These are phyloP conservation scores for Rosa hybrid DNA, from an alignment of 331 rosid genomes.

Conservation along the genomic window DNA sequence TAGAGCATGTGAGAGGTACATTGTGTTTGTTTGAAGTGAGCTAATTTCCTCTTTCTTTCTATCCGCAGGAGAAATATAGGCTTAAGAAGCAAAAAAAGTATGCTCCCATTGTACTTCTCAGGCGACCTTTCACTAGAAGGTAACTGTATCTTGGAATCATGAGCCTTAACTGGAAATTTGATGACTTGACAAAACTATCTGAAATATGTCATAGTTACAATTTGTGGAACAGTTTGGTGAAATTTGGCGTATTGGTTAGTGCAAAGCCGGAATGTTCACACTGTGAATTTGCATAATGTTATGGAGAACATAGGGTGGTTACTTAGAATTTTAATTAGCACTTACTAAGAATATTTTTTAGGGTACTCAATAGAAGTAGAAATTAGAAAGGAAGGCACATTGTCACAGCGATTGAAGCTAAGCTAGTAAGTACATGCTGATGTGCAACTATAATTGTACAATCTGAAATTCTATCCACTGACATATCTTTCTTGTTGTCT, in stretches of 20 bases:
- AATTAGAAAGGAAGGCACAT: not conserved
- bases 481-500: slow-evolving; percentile 20
- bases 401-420: not conserved
- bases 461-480: slow-evolving; percentile 1
- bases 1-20: slow-evolving; percentile 9
- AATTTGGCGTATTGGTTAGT: not conserved
- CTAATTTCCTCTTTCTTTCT: slow-evolving; percentile 10
- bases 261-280: not conserved
- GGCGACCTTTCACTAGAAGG: slow-evolving; percentile 91
- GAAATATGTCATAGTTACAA: not conserved
- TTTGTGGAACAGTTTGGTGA: not conserved
- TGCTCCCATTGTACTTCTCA: slow-evolving; percentile 84
- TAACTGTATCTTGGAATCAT: slow-evolving; percentile 11
- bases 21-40: slow-evolving; percentile 16
- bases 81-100: slow-evolving; percentile 91
- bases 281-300: not conserved
- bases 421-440: not conserved
- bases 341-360: not conserved
- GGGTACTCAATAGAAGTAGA: not conserved
- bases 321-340: not conserved
- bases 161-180: not conserved
- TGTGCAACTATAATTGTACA: not conserved
- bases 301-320: not conserved
- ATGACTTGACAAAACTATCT: not conserved
- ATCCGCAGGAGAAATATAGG: slow-evolving; percentile 87